Percentiles rank a stretch among this genome's conserved stretches.
These are phyloP conservation scores for Ophiocordyceps camponoti-leonardi DNA, from an alignment of 2,329 filamentous ascomycete species.

Conservation along the genomic window DNA sequence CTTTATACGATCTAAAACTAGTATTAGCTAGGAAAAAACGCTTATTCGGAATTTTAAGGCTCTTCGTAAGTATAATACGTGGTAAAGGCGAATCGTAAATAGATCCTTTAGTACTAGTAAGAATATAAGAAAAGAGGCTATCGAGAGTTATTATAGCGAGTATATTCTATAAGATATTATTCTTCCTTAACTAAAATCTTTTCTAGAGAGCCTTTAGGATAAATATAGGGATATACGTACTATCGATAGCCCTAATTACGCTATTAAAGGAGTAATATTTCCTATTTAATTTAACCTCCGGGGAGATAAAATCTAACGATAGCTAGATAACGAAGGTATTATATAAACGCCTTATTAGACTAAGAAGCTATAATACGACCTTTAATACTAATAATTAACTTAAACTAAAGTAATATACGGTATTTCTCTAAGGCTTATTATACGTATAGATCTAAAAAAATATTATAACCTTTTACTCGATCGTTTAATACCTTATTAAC, in stretches of 20 bases:
- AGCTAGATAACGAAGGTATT: not conserved
- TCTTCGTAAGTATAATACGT: not conserved
- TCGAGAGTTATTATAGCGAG: not conserved
- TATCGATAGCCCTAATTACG: not conserved
- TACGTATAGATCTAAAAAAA: not conserved
- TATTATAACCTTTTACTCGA: too few relatives aligned
- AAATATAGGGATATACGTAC: not conserved
- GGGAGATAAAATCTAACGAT: not conserved
- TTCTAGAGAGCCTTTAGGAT: not conserved
- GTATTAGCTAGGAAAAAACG: not conserved
- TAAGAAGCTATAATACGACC: not conserved
- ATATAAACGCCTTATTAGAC: not conserved
- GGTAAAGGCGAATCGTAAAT: not conserved
- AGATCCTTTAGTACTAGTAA: not conserved
- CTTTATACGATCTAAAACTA: not conserved
- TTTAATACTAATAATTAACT: not conserved
- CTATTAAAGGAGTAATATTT: not conserved
- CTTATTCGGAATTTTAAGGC: not conserved
- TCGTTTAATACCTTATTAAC: too few relatives aligned
- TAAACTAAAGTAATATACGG: not conserved
- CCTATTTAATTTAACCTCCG: not conserved
- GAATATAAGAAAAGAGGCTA: not conserved
- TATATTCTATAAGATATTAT: too few relatives aligned
- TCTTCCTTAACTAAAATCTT: not conserved
- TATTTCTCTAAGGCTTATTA: too few relatives aligned